phyloP scores from a whole-genome alignment of 1,284 basidiomycete genomes.

The Meira nashicola region DNA sequence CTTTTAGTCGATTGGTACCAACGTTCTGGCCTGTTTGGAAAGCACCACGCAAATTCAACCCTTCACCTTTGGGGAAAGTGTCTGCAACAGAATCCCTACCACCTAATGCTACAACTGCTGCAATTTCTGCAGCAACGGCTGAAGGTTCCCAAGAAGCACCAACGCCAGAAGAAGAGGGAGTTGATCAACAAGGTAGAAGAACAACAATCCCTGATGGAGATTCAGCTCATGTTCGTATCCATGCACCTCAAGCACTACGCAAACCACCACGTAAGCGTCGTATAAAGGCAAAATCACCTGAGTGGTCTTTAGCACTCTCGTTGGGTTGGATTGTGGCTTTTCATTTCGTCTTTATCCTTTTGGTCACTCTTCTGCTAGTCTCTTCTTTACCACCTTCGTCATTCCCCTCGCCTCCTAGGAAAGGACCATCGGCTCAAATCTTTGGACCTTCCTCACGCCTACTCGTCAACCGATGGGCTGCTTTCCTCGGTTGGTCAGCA shows the following conservation, averaged over 20 bases:
- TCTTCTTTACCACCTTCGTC: slow-evolving; percentile 20
- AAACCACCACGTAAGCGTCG: slow-evolving; percentile 12
- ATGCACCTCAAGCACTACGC: slow-evolving; percentile 23
- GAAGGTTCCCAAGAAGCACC: not conserved
- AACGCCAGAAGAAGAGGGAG: not conserved
- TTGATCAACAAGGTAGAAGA: not conserved
- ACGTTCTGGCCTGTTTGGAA: slow-evolving; percentile 50
- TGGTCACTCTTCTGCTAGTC: slow-evolving; percentile 23
- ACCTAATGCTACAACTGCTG: not conserved
- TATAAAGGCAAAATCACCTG: slow-evolving; percentile 56
- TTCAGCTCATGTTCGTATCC: not conserved
- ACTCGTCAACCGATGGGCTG: slow-evolving; percentile 63
- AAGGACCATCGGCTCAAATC: not conserved
- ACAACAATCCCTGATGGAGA: not conserved
- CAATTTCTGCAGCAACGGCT: not conserved
- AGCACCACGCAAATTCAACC: slow-evolving; percentile 23
- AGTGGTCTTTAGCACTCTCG: slow-evolving; percentile 71
- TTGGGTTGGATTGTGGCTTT: slow-evolving; percentile 68
- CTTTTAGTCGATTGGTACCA: slow-evolving; percentile 38
- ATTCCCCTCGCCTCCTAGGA: slow-evolving; percentile 20
- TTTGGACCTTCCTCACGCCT: slow-evolving; percentile 32
- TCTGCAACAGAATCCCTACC: not conserved
- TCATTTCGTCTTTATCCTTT: slow-evolving; percentile 59
- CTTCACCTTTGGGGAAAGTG: slow-evolving; percentile 1
- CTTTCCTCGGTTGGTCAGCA: slow-evolving; percentile 78